Conservation (phyloP, 2,329 filamentous ascomycete genomes). For the Penicillium verrucosum region DNA sequence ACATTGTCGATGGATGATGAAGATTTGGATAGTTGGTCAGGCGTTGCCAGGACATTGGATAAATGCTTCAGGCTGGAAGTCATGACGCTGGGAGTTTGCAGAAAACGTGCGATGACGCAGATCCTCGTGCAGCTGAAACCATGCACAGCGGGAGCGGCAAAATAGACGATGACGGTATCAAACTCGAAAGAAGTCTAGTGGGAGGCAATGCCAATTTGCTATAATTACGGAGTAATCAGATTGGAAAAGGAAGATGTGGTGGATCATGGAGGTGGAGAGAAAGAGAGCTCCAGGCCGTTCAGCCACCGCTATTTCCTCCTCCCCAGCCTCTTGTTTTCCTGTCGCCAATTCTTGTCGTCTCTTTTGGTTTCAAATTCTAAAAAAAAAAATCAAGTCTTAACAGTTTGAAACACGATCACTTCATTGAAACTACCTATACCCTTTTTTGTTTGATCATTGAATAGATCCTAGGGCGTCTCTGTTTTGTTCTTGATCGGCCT, state of each 20-base stretch:
- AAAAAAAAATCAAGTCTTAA: conserved; percentile 1
- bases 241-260: conserved; percentile 18
- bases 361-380: not conserved
- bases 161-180: not conserved
- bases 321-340: conserved; percentile 26
- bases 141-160: conserved; percentile 9
- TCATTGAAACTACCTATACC: not conserved
- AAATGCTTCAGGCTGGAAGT: conserved; percentile 34
- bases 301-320: conserved; percentile 37
- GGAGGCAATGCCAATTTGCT: not conserved
- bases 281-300: conserved; percentile 21
- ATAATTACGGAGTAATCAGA: not conserved
- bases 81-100: conserved; percentile 21
- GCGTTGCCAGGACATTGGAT: conserved; percentile 46
- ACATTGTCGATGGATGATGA: conserved; percentile 46
- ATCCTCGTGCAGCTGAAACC: conserved; percentile 10
- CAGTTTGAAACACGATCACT: not conserved
- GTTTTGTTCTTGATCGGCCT: not conserved
- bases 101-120: conserved; percentile 14
- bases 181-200: conserved; percentile 4
- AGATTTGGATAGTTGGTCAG: conserved; percentile 44
- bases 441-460: not conserved
- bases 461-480: not conserved
- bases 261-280: conserved; percentile 22
- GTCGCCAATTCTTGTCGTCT: conserved; percentile 1